Base-by-base conservation (phyloP, 2,329 filamentous ascomycete genomes). In the Tricladium varicosporioides region DNA sequence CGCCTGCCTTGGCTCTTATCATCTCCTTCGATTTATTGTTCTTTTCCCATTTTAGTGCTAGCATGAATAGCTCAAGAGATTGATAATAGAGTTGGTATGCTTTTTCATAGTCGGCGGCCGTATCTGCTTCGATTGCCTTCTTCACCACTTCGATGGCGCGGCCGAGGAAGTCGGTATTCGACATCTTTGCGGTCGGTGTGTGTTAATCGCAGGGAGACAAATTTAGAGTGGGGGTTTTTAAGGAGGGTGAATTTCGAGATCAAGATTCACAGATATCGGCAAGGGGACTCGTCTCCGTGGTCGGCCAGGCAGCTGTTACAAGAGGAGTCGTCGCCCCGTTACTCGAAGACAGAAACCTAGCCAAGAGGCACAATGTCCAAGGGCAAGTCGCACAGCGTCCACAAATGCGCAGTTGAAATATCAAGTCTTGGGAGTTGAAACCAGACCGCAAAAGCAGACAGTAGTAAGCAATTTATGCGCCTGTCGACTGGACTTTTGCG, bases 1-100 rank as follows among this genome's bases (percentile, higher is more conserved):
- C 93, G 67, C 82, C 89, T 16, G 92, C 92, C 79, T 97, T 97
- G 67, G 89, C 86, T 66, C 94, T 88, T 74, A 99, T 97, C 84
- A 96, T 96, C 72, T 95, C 92, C 80, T 97, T 97, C 63, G 91
- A 92, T 68, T 92, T 93, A 62, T 89, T 86, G 77, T 97, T 97
- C 83, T 97, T 99, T 79, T 99, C 94, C 93, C 93, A 99, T 80
- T 99, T 99, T 59, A 99, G 82, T 33, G 94, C 94, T 60, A 97
- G 89, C 89, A 99, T 96, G 80, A 97, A 99, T 57, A 97, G 85
- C 76, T 99, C 93, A 67, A 99, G 89, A 51, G 93, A 88, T 66
- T 91, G 87, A 79, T 96, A 97, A 83, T 99, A 99, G 62, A 89
- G 82, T 72, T 96, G 90, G 74, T 97, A 97, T 56, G 94, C 94